Evolutionary conservation across 306 rosid genomes (phyloP).

Genomic region (Quercus ilex): DNA sequence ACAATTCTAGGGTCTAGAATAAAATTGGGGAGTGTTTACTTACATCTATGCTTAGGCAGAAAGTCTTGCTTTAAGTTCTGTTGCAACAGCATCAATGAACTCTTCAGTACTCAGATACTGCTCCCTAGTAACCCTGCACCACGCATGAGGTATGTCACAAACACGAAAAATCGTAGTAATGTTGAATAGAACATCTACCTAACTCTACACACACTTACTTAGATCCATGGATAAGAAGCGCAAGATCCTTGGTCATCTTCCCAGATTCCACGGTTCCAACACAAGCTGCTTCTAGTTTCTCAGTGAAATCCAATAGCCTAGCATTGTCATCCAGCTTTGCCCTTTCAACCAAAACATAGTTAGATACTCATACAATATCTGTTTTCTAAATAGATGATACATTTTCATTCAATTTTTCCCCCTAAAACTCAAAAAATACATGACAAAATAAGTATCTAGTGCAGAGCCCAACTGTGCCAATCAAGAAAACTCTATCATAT

Average conservation of each 20-base stretch:
- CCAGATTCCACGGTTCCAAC: slow-evolving; percentile 78
- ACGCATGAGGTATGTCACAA: slow-evolving; percentile 1
- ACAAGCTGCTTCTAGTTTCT: slow-evolving; percentile 88
- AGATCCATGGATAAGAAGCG: slow-evolving; percentile 79
- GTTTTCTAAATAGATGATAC: not conserved
- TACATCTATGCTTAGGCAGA: slow-evolving; percentile 22
- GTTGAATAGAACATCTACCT: slow-evolving; percentile 9
- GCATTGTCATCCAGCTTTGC: slow-evolving; percentile 86
- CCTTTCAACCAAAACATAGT: slow-evolving; percentile 39
- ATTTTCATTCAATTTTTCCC: not conserved
- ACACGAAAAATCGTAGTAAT: not conserved
- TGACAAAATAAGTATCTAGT: not conserved
- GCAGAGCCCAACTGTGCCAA: not conserved
- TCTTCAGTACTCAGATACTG: slow-evolving; percentile 84
- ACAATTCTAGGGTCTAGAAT: not conserved
- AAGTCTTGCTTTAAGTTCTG: slow-evolving; percentile 44
- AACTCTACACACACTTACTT: slow-evolving; percentile 47
- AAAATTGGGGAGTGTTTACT: not conserved
- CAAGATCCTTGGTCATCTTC: slow-evolving; percentile 99
- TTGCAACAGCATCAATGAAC: slow-evolving; percentile 88
- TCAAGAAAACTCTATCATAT: not conserved
- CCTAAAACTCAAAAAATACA: not conserved
- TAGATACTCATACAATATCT: not conserved
- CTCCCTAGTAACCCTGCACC: slow-evolving; percentile 67
- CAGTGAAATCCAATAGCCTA: slow-evolving; percentile 59